Conservation (phyloP, 768 basidiomycete species). For the Glaciozyma martinii region DNA sequence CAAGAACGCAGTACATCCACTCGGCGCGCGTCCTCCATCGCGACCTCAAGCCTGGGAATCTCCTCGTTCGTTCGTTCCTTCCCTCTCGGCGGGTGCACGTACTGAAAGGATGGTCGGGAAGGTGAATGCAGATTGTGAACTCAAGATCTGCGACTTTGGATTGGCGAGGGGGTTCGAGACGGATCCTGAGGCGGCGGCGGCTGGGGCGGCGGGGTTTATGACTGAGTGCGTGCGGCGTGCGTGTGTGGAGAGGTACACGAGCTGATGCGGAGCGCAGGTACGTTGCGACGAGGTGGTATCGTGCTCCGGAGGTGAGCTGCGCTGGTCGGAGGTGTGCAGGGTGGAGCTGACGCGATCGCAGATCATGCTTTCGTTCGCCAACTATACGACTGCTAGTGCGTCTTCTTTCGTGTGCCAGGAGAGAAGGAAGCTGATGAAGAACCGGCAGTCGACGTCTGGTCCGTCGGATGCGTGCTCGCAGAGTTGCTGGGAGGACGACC, state of each 20-base stretch:
- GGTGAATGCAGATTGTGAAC: slow-evolving; percentile 95
- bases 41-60: slow-evolving; percentile 46
- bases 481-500: slow-evolving; percentile 45
- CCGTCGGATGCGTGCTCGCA: slow-evolving; percentile 46
- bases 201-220: slow-evolving; percentile 66
- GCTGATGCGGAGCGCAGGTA: slow-evolving; percentile 15
- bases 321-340: not conserved
- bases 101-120: slow-evolving; percentile 46
- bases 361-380: slow-evolving; percentile 69
- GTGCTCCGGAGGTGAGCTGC: slow-evolving; percentile 62
- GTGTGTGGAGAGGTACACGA: too few relatives aligned
- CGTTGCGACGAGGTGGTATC: slow-evolving; percentile 95
- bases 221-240: slow-evolving; percentile 66
- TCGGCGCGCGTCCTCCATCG: slow-evolving; percentile 46
- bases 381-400: slow-evolving; percentile 43
- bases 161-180: slow-evolving; percentile 50
- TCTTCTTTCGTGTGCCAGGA: not conserved
- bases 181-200: slow-evolving; percentile 20
- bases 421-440: not conserved
- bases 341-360: not conserved
- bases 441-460: slow-evolving; percentile 43
- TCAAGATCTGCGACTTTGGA: slow-evolving; percentile 98
- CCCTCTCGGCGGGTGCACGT: not conserved
- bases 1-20: slow-evolving; percentile 42
- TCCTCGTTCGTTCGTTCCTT: slow-evolving; percentile 34